Base-by-base conservation (phyloP, 768 basidiomycete genomes). In the Russula sp. region DNA sequence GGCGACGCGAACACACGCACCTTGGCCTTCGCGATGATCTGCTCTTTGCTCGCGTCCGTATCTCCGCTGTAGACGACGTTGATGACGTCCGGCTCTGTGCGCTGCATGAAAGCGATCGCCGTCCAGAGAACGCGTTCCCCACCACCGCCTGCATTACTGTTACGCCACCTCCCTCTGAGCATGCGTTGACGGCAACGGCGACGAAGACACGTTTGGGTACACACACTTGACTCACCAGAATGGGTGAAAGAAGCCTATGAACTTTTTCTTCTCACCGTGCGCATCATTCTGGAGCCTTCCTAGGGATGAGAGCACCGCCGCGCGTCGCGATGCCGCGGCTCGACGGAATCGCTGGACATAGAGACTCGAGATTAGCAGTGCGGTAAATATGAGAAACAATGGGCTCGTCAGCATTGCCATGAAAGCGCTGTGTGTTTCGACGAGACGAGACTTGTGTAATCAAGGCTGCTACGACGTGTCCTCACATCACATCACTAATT, bases 91-190 rank as follows among this genome's bases (percentile, higher is more conserved):
- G 80, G 80, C 60, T 88, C 80, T 18, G 80, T 77, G 22, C 81
- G 79, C 69, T 97, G 94, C 56, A 90, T 75, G 62, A 84, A 80
- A 0, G 86, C 80, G 36, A 98, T 81, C 1, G 93, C 95, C 0
- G 90, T 87, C 94, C 95, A 98, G 0, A 99, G 75, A 1, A 99
- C 97, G 1, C 94, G 84, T 73, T 98, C 96, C 1, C 97, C 96
- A 32, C 96, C 97, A 11, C 96, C 96, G 0, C 96, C 95, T 41
- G 95, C 94, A 79, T 98, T 97, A 70, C 96, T 87, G 20, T 29
- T 56, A 16, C 18, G 25, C n/a, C n/a, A 25, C 25, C 14, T 20
- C 13, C 20, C 20, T 32, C 34, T 58, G 34, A 63, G 61, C 59
- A 42, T 34, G 22, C 29, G 9, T 25, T 35, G 36, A 34, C 34